phyloP scores from a whole-genome alignment of 305 asterid species.

The Fraxinus paxiana region DNA sequence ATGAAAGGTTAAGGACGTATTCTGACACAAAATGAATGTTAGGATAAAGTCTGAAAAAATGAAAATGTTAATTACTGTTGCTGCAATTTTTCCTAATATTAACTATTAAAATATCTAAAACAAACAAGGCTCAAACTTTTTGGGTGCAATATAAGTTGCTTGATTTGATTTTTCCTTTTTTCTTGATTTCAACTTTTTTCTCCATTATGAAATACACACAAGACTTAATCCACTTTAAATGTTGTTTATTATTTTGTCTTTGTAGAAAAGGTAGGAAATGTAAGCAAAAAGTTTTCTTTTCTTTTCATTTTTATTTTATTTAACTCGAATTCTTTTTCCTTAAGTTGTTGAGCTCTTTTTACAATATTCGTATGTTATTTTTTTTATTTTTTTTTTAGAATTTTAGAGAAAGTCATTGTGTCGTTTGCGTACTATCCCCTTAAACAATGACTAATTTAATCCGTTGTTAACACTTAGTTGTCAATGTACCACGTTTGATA shows the following conservation, averaged over 20 bases:
- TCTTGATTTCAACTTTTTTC: background rate
- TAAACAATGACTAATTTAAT: too few relatives aligned
- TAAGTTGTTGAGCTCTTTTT: background rate
- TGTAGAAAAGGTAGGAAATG: background rate
- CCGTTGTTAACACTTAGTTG: background rate
- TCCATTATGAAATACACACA: conserved; percentile 10
- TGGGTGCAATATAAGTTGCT: conserved; percentile 6
- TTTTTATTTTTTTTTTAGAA: background rate
- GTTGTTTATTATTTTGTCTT: background rate
- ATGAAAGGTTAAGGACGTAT: too few relatives aligned
- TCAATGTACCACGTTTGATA: too few relatives aligned
- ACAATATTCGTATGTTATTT: background rate
- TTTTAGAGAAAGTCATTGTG: background rate
- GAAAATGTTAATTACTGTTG: too few relatives aligned
- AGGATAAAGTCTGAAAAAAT: too few relatives aligned
- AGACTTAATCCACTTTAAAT: background rate
- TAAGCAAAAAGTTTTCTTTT: background rate
- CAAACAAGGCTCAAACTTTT: background rate
- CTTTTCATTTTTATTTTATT: background rate
- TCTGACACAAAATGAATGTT: too few relatives aligned
- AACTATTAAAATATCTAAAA: background rate
- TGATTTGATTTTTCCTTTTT: background rate
- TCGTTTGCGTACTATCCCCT: background rate
- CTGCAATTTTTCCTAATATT: too few relatives aligned
- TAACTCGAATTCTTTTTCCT: background rate